Conservation (phyloP, 257 asterid genomes). For the Solanum chmielewskii region DNA sequence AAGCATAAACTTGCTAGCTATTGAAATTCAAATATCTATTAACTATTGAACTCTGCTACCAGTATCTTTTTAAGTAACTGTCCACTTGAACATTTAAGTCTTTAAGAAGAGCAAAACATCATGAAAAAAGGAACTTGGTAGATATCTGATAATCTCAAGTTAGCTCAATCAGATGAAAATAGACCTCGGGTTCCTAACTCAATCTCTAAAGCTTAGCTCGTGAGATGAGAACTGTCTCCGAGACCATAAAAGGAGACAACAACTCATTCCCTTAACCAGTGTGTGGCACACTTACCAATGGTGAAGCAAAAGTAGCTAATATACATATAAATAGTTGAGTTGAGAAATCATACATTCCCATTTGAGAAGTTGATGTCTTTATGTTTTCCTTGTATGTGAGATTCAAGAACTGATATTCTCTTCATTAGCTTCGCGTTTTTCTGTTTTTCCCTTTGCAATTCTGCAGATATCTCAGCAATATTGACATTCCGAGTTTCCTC, state of each 20-base stretch:
- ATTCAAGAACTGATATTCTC: constrained; percentile 8
- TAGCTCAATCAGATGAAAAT: neutral
- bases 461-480: constrained; percentile 12
- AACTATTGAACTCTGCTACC: neutral
- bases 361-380: neutral
- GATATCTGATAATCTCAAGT: neutral
- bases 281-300: neutral
- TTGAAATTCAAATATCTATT: neutral
- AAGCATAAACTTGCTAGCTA: neutral
- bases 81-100: neutral
- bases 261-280: neutral
- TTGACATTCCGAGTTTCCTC: neutral
- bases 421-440: constrained; percentile 11
- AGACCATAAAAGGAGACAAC: neutral
- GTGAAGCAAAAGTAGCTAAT: neutral
- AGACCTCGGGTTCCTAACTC: neutral
- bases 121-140: neutral
- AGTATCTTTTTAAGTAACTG: neutral
- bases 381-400: neutral
- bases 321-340: neutral
- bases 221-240: neutral
- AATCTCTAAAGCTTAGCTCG: neutral
- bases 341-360: neutral
- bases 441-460: constrained; percentile 12
- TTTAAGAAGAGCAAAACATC: neutral